phyloP scores from a whole-genome alignment of 805 yeast species.

The Ogataea parapolymorpha region DNA sequence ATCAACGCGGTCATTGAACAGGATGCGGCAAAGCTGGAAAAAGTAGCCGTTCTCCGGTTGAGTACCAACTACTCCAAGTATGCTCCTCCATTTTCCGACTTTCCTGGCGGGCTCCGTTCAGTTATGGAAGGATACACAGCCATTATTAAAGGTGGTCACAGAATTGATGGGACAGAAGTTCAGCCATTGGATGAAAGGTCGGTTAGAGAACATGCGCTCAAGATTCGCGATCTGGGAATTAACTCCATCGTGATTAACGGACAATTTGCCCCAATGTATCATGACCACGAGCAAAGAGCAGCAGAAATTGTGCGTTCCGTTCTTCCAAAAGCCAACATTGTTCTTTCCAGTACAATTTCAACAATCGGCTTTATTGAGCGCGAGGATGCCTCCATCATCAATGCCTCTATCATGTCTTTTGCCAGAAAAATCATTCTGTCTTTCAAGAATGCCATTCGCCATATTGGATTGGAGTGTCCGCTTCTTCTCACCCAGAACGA shows the following conservation, averaged over 20 bases:
- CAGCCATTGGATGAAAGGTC: conserved; percentile 5
- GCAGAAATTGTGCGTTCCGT: neutral
- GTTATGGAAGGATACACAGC: conserved; percentile 7
- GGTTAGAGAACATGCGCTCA: neutral
- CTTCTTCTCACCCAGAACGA: conserved; percentile 6
- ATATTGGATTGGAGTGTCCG: conserved; percentile 5
- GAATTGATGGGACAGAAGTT: conserved; percentile 6
- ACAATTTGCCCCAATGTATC: conserved; percentile 3
- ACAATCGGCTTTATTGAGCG: conserved; percentile 5
- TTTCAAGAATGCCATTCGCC: neutral
- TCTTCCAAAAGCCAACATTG: conserved; percentile 3
- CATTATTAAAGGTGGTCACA: conserved; percentile 3
- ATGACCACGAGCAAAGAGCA: conserved; percentile 3
- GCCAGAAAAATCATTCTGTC: conserved; percentile 5
- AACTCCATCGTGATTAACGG: conserved; percentile 3
- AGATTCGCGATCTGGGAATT: conserved; percentile 1
- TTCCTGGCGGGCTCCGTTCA: conserved; percentile 2
- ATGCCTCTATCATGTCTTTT: conserved; percentile 7
- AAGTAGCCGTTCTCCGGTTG: conserved; percentile 5
- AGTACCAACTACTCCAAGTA: neutral
- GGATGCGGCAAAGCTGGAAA: conserved; percentile 3
- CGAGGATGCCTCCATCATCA: conserved; percentile 7
- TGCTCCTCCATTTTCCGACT: conserved; percentile 8
- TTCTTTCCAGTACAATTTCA: conserved; percentile 4
- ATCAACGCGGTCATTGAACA: conserved; percentile 9